Evolutionary conservation across 2,329 filamentous ascomycete species (phyloP), one percentile per base, ranked within the genome.

Genomic region (Tolypocladium pustulatum): DNA sequence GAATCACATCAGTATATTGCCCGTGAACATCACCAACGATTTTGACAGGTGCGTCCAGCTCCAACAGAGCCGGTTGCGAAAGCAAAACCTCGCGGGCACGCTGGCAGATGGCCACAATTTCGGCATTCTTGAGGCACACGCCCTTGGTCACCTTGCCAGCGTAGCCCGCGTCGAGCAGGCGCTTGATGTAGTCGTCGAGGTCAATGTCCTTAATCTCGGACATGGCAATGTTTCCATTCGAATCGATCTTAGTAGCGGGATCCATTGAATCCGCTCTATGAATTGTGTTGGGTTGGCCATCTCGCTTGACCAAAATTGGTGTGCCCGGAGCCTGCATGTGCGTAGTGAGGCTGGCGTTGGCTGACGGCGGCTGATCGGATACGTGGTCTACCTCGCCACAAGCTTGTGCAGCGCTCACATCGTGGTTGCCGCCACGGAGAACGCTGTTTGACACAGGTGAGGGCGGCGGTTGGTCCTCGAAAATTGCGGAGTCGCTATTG

Each of bases 21-120:
- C 93, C 93, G 71, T 97, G 93, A 17, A 97, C 91, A 71, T 97
- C 93, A 56, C 93, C 93, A 34, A 97, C 94, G 67, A 99, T 95
- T 77, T 99, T 99, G 69, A 99, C 94, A 0, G 94, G 93, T 5
- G 94, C 90, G 62, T 93, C 88, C 53, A 99, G 82, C 74, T 99
- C 94, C 59, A 99, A 76, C 30, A 99, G 79, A 1, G 94, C 91
- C 4, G 94, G 94, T 70, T 99, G 94, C 6, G 89, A 91, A 9
- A 99, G 78, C 63, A 99, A 90, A 12, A 93, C 82, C 73, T 99
- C 94, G 59, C 92, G 85, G 4, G 89, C 92, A 58, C 91, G 89
- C 62, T 89, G 85, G 72, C 94, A 99, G 63, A 99, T 93, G 61
- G 93, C 91, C 54, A 87, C 89, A 63, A 99, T 97, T 73, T 99